Conservation (phyloP, 345 rosid genomes). For the Cardamine resedifolia region DNA sequence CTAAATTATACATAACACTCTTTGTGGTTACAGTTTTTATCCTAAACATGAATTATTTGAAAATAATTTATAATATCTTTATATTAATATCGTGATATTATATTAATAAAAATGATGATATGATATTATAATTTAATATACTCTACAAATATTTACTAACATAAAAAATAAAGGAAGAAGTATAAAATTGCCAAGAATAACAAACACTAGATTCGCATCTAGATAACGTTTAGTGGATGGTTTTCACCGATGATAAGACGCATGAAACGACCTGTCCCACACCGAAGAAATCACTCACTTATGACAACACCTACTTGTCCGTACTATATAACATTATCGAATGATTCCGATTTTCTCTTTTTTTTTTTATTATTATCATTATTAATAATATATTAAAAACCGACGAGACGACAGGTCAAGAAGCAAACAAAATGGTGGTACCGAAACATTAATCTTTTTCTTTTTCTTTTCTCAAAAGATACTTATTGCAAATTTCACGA, state of each 20-base stretch:
- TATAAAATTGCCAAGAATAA: not conserved
- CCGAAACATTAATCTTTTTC: conserved; percentile 24
- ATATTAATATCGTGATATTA: not conserved
- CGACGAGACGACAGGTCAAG: conserved; percentile 43
- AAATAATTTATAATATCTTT: not conserved
- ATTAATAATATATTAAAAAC: conserved; percentile 16
- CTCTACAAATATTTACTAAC: not conserved
- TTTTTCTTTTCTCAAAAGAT: not conserved
- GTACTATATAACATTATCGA: conserved; percentile 48
- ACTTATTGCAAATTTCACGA: conserved; percentile 10
- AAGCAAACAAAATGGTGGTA: conserved; percentile 41
- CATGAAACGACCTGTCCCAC: conserved; percentile 40
- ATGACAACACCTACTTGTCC: conserved; percentile 49
- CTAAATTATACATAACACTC: not conserved
- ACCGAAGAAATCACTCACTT: conserved; percentile 30
- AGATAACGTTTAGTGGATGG: conserved; percentile 20
- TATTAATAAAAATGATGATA: not conserved
- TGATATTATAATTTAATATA: not conserved
- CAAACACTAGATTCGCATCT: conserved; percentile 7
- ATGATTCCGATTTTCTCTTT: conserved; percentile 32
- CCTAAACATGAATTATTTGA: not conserved
- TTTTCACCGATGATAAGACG: not conserved
- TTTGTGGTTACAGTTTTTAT: not conserved
- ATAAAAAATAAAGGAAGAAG: not conserved
- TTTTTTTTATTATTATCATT: not conserved